phyloP scores from a whole-genome alignment of 1,284 basidiomycete species.

The Coniophora puteana region DNA sequence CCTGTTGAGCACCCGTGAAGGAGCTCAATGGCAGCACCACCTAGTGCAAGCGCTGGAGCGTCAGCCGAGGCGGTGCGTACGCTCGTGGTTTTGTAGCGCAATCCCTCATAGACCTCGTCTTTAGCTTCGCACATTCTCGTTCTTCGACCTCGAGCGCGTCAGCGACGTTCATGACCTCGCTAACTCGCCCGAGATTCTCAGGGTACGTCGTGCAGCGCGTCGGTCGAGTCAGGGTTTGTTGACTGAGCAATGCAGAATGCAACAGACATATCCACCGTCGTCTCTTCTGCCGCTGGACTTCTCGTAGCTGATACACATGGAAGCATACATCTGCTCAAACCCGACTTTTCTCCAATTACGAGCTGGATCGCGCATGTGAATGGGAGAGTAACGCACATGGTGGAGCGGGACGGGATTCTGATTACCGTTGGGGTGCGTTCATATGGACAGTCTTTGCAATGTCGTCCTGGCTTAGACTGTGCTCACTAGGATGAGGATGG shows the following conservation, averaged over 20 bases:
- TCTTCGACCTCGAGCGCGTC: slow-evolving; percentile 73
- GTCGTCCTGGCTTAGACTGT: slow-evolving; percentile 11
- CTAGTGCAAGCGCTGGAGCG: no score
- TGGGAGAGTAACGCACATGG: slow-evolving; percentile 82
- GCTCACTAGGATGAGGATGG: slow-evolving; percentile 85
- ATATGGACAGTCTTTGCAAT: no score
- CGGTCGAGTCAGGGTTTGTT: slow-evolving; percentile 1
- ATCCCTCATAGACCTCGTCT: no score
- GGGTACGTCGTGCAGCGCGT: slow-evolving; percentile 37
- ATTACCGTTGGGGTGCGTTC: slow-evolving; percentile 79
- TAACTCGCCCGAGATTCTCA: slow-evolving; percentile 73
- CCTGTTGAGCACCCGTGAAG: no score
- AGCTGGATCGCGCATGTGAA: slow-evolving; percentile 78
- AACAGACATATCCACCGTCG: slow-evolving; percentile 67
- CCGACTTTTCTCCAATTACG: slow-evolving; percentile 67
- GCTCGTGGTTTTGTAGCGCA: no score
- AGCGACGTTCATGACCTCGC: slow-evolving; percentile 79
- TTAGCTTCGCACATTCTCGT: slow-evolving; percentile 83
- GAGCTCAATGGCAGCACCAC: no score
- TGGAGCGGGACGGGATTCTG: slow-evolving; percentile 73
- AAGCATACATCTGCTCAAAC: slow-evolving; percentile 70
- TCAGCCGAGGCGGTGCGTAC: no score
- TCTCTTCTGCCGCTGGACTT: slow-evolving; percentile 58
- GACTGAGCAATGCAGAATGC: slow-evolving; percentile 41
- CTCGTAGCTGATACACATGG: slow-evolving; percentile 83